Percentiles rank a stretch among this genome's conserved stretches.
Evolutionary conservation across 2,329 filamentous ascomycete species (phyloP).

Genomic region (Clarireedia hainanense): DNA sequence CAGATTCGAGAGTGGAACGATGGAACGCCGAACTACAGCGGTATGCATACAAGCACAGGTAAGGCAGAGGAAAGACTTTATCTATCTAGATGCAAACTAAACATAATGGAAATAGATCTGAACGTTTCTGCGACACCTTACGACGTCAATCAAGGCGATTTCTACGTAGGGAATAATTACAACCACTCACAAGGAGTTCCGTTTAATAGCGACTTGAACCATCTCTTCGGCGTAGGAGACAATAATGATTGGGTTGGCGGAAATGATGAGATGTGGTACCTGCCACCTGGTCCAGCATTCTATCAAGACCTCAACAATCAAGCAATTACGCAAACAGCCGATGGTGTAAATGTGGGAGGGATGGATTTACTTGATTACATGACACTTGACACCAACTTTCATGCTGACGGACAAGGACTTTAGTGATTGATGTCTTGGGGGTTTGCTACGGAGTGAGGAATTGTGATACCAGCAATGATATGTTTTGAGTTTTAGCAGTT

Average conservation of each 20-base stretch:
- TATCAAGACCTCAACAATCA: slow-evolving; percentile 59
- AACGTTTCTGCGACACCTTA: slow-evolving; percentile 56
- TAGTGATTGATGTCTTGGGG: neutral
- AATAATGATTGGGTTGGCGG: slow-evolving; percentile 21
- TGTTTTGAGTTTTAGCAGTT: no score
- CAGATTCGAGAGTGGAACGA: slow-evolving; percentile 26
- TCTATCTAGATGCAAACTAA: neutral
- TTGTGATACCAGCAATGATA: no score
- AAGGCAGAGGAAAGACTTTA: slow-evolving; percentile 3
- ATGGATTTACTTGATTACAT: slow-evolving; percentile 61
- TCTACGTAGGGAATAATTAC: slow-evolving; percentile 39
- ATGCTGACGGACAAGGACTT: slow-evolving; percentile 1
- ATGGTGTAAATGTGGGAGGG: slow-evolving; percentile 59
- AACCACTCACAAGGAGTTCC: slow-evolving; percentile 18
- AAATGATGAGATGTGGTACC: slow-evolving; percentile 53
- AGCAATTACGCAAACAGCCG: slow-evolving; percentile 57
- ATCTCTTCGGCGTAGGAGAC: slow-evolving; percentile 17
- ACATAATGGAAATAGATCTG: slow-evolving; percentile 16
- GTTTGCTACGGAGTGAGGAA: no score
- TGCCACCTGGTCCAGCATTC: slow-evolving; percentile 54
- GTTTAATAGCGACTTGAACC: slow-evolving; percentile 22
- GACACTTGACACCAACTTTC: slow-evolving; percentile 44
- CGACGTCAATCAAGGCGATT: slow-evolving; percentile 46
- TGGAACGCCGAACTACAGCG: slow-evolving; percentile 20
- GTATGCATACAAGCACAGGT: slow-evolving; percentile 18